Evolutionary conservation across 257 asterid species (phyloP), one percentile per base, ranked within the genome.

Genomic region (Striga asiatica): DNA sequence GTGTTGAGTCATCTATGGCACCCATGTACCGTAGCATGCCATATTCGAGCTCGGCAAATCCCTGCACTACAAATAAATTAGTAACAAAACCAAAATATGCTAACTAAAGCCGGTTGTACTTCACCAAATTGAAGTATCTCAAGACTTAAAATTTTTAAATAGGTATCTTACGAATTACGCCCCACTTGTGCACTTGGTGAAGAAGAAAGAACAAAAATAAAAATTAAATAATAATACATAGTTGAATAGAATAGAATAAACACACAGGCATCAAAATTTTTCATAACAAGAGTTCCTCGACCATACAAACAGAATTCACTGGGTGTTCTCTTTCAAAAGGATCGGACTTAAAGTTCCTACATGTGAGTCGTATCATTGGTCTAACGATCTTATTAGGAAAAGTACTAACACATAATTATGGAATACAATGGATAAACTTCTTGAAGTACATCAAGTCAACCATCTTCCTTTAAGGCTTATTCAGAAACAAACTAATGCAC

Each of bases 1-100:
- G 82, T 51, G 96, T 86, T 1, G 86, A 79, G 76, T 83, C 96
- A 74, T 83, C 93, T 54, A 89, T 83, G 46, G 94, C 87, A 18
- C 94, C 91, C 97, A 89, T 86, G 83, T 89, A 89, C 3, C 93
- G 83, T 56, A 89, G 84, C 97, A 83, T 86, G 50, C 96, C 97
- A 71, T 89, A 89, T 74, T 89, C 97, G 24, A 89, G 96, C 55
- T 89, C 97, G 14, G 97, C 96, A 71, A 89, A 89, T 43, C 97
- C 97, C 97, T 89, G 69, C 64, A 73, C 48, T 69, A 62, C 42
- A 31, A 54, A 43, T 22, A 31, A 18, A 35, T 22, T 27, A 18
- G 21, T 60, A 53, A 48, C 29, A 35, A 38, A 46, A 34, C 57
- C 10, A 55, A 62, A 35, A 13, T 49, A 18, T 47, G 50, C 16